These are phyloP conservation scores for Microdochium trichocladiopsis DNA, from an alignment of 2,329 filamentous ascomycete species.

Conservation along the genomic window DNA sequence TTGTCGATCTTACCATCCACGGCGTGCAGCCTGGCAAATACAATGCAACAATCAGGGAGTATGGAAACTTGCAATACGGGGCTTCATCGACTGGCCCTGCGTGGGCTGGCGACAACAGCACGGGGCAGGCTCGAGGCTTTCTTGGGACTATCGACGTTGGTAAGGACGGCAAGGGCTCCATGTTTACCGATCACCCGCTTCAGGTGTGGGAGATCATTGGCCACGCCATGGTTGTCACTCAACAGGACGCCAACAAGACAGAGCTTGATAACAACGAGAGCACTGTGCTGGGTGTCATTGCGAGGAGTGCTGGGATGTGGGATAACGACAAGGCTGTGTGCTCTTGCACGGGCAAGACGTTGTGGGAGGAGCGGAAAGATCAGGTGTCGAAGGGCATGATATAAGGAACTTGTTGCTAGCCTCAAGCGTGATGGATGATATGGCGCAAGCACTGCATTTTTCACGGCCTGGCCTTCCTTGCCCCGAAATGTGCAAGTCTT, in stretches of 20 bases:
- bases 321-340: constrained; percentile 98
- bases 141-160: constrained; percentile 74
- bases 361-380: constrained; percentile 94
- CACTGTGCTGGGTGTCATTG: constrained; percentile 88
- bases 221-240: constrained; percentile 80
- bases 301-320: constrained; percentile 94
- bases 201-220: constrained; percentile 97
- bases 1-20: constrained; percentile 81
- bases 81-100: constrained; percentile 77
- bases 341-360: constrained; percentile 93
- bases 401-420: constrained; percentile 24
- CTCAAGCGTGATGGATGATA: too few species aligned
- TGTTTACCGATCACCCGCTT: constrained; percentile 75
- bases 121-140: constrained; percentile 34
- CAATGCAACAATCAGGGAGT: constrained; percentile 75
- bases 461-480: too few species aligned
- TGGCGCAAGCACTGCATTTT: too few species aligned
- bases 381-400: constrained; percentile 88
- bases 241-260: constrained; percentile 50
- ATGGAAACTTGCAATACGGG: constrained; percentile 79
- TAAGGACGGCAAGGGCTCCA: constrained; percentile 66
- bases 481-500: too few species aligned
- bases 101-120: constrained; percentile 50
- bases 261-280: constrained; percentile 69
- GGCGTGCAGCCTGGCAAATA: constrained; percentile 79